Conservation (phyloP, 306 rosid species). For the Acacia acuminata region DNA sequence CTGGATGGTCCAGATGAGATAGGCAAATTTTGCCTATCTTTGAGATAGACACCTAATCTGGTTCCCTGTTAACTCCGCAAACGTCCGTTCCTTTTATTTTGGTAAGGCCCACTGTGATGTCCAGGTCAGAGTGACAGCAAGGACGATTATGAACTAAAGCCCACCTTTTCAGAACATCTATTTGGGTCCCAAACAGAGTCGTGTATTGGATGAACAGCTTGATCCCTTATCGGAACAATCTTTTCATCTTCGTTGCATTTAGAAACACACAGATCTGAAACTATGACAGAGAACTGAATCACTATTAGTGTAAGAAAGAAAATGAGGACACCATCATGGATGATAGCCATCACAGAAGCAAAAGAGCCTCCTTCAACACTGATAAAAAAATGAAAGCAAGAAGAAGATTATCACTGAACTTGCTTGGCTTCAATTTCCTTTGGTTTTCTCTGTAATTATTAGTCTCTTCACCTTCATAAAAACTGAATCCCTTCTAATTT, state of each 20-base stretch:
- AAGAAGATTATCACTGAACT: constrained; percentile 25
- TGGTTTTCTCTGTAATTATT: constrained; percentile 29
- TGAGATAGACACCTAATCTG: too few relatives aligned
- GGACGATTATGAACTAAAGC: too few relatives aligned
- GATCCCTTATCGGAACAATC: constrained; percentile 15
- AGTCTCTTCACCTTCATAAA: constrained; percentile 33
- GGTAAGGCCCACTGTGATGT: too few relatives aligned
- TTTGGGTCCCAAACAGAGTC: constrained; percentile 37
- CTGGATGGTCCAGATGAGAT: too few relatives aligned
- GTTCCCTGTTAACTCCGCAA: too few relatives aligned
- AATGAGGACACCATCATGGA: constrained; percentile 58
- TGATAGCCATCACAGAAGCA: constrained; percentile 61
- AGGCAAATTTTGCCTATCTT: too few relatives aligned
- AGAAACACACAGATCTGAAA: constrained; percentile 41
- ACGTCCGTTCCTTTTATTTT: too few relatives aligned
- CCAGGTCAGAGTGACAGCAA: too few relatives aligned
- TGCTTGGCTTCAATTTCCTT: constrained; percentile 31
- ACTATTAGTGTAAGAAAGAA: constrained; percentile 61
- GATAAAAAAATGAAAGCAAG: constrained; percentile 41
- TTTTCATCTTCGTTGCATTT: neutral
- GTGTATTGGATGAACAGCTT: constrained; percentile 21
- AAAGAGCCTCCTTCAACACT: constrained; percentile 62
- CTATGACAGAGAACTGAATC: constrained; percentile 53
- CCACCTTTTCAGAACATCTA: constrained; percentile 14
- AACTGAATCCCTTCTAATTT: constrained; percentile 39